Conservation (phyloP, 129 eudicot species). For the Lactuca saligna region DNA sequence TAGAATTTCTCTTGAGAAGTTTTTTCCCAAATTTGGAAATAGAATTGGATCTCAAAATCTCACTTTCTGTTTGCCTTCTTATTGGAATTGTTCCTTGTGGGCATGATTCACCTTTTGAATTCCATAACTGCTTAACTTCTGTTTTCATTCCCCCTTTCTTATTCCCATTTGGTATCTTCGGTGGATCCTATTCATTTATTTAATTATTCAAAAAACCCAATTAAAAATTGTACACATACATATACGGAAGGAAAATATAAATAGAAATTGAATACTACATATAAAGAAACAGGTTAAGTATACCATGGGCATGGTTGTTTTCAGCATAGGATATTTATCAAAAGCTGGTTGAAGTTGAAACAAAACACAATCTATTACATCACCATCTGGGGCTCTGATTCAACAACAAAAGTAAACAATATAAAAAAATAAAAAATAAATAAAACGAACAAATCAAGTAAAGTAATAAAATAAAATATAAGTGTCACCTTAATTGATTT, state of each 20-base stretch:
- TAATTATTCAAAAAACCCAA: neutral
- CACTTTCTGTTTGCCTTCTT: slow-evolving; percentile 67
- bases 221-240: neutral
- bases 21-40: slow-evolving; percentile 51
- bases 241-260: neutral
- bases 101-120: slow-evolving; percentile 60
- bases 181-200: slow-evolving; percentile 42
- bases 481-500: slow-evolving; percentile 66
- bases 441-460: neutral
- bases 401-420: slow-evolving; percentile 11
- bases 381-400: slow-evolving; percentile 88
- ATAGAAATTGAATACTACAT: neutral
- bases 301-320: slow-evolving; percentile 60
- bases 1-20: slow-evolving; percentile 39
- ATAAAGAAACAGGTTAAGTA: neutral
- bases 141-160: slow-evolving; percentile 19
- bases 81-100: slow-evolving; percentile 80
- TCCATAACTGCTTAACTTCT: slow-evolving; percentile 71
- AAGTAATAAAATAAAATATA: neutral
- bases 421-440: neutral
- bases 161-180: slow-evolving; percentile 59
- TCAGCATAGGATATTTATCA: slow-evolving; percentile 56
- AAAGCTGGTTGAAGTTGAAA: slow-evolving; percentile 78
- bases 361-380: slow-evolving; percentile 78
- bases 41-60: slow-evolving; percentile 50